A percentile compares a stretch with the other conserved stretches of the same genome.
phyloP scores from a whole-genome alignment of 208 protist species.

The Trypanosoma melophagium region DNA sequence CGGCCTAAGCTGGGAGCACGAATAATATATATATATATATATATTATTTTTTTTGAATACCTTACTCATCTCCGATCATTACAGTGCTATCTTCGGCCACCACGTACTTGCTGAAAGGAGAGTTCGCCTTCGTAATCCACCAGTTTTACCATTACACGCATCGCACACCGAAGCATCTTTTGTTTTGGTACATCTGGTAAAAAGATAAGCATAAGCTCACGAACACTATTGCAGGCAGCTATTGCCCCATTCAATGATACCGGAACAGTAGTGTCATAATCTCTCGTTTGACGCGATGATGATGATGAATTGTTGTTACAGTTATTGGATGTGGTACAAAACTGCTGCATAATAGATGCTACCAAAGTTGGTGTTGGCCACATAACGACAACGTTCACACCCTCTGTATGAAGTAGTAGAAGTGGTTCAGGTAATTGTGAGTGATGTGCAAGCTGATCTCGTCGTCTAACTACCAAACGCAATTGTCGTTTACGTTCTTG shows the following conservation, averaged over 20 bases:
- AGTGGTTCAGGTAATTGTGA: conserved; percentile 19
- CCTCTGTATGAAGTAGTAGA: conserved; percentile 22
- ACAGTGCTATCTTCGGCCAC: not conserved
- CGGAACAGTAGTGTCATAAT: not conserved
- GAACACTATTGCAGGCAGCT: conserved; percentile 19
- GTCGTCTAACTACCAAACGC: conserved; percentile 23
- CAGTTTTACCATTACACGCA: conserved; percentile 39
- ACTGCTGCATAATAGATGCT: conserved; percentile 48
- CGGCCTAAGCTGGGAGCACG: not conserved
- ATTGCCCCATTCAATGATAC: not conserved
- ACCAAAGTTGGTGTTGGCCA: conserved; percentile 45
- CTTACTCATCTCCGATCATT: not conserved
- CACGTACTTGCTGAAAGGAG: conserved; percentile 22
- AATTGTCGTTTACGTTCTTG: conserved; percentile 34
- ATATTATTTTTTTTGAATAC: conserved; percentile 8
- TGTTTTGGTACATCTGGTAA: conserved; percentile 41
- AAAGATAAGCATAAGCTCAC: conserved; percentile 56
- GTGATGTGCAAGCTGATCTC: conserved; percentile 19
- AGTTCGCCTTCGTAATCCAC: conserved; percentile 26
- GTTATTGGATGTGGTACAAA: conserved; percentile 25
- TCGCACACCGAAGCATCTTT: conserved; percentile 55
- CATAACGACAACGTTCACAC: conserved; percentile 41
- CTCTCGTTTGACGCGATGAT: not conserved
- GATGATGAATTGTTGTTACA: not conserved
- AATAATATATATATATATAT: conserved; percentile 16